phyloP scores from a whole-genome alignment of 2,329 filamentous ascomycete genomes.

The Leptodontidium sp. region DNA sequence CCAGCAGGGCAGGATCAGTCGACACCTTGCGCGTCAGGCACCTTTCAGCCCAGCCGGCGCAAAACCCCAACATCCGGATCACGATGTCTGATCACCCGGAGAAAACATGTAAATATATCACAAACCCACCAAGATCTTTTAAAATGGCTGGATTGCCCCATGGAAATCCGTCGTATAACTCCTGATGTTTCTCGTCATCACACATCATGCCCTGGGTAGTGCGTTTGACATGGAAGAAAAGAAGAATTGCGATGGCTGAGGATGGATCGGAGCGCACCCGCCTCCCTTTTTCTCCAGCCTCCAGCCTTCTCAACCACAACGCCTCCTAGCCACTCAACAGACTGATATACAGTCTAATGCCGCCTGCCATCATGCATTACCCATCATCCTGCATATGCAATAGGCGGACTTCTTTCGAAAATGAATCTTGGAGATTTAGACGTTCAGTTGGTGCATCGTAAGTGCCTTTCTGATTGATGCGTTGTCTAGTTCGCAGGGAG shows the following conservation, averaged over 20 bases:
- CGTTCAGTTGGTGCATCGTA: slow-evolving; percentile 39
- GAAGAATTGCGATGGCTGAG: slow-evolving; percentile 38
- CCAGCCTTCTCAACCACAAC: slow-evolving; percentile 34
- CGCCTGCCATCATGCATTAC: slow-evolving; percentile 42
- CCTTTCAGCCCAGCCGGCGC: not conserved
- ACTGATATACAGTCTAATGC: slow-evolving; percentile 35
- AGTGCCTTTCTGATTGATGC: slow-evolving; percentile 33
- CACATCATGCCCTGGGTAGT: slow-evolving; percentile 23
- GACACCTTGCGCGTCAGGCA: slow-evolving; percentile 1
- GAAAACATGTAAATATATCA: slow-evolving; percentile 5
- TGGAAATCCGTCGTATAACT: slow-evolving; percentile 21
- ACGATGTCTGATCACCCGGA: slow-evolving; percentile 7
- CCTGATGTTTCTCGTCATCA: slow-evolving; percentile 27
- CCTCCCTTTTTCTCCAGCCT: slow-evolving; percentile 28
- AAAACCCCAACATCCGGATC: not conserved
- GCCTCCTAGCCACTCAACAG: slow-evolving; percentile 36
- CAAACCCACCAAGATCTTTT: slow-evolving; percentile 17
- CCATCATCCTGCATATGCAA: slow-evolving; percentile 39
- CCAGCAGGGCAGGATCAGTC: not conserved
- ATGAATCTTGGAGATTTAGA: slow-evolving; percentile 44
- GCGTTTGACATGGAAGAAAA: slow-evolving; percentile 30
- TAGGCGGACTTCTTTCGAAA: slow-evolving; percentile 36
- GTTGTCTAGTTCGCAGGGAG: slow-evolving; percentile 26
- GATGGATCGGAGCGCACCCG: slow-evolving; percentile 18
- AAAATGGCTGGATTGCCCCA: slow-evolving; percentile 31